These are phyloP conservation scores for Saccharomycopsis capsularis DNA, from an alignment of 805 yeast genomes.

Conservation along the genomic window DNA sequence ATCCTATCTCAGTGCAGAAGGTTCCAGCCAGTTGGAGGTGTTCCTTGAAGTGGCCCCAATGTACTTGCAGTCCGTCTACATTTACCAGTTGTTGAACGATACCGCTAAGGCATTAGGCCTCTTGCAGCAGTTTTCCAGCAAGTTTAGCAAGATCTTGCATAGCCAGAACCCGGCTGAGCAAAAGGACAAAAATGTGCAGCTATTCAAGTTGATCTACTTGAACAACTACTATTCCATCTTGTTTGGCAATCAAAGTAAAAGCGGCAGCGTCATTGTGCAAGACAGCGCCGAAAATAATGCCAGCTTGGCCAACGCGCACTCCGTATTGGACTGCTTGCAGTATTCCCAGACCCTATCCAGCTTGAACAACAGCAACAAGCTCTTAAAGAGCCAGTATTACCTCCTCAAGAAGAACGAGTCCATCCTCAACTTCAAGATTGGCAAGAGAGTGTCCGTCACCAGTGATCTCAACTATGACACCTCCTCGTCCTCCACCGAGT, in stretches of 20 bases:
- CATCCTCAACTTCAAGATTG: conserved; percentile 35
- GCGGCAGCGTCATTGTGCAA: background rate
- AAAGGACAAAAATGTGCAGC: conserved; percentile 3
- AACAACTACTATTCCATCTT: conserved; percentile 18
- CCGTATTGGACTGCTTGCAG: background rate
- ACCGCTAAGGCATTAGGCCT: conserved; percentile 32
- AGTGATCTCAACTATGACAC: conserved; percentile 22
- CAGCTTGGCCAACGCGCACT: background rate
- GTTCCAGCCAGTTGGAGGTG: conserved; percentile 31
- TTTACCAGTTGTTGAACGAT: conserved; percentile 38
- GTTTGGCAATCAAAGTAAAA: background rate
- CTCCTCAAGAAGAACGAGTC: conserved; percentile 39
- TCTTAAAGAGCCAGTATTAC: conserved; percentile 32
- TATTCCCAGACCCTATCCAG: conserved; percentile 3
- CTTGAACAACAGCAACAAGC: conserved; percentile 12
- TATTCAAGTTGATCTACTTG: conserved; percentile 16
- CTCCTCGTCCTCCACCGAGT: conserved; percentile 19
- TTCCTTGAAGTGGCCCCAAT: conserved; percentile 53
- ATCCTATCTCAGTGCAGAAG: conserved; percentile 32
- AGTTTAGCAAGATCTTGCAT: conserved; percentile 7
- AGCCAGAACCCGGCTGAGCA: background rate
- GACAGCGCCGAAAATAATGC: too few relatives aligned
- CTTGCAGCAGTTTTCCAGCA: conserved; percentile 29
- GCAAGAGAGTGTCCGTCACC: conserved; percentile 27
- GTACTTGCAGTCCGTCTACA: conserved; percentile 51